Conservation (phyloP, 1,139 yeast species). For the Pichia sp. region DNA sequence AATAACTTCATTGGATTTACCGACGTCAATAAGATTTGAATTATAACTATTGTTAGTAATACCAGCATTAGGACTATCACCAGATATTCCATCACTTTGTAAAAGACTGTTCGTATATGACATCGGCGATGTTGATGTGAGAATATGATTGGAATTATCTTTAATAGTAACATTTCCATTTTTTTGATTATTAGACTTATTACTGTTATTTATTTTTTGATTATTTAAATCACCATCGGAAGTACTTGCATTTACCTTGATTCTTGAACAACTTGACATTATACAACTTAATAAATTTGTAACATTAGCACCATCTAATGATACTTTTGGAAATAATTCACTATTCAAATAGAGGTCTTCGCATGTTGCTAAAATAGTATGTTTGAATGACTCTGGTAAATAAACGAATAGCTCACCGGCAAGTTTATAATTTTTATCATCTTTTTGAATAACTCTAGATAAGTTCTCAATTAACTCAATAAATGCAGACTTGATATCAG, state of each 20-base stretch:
- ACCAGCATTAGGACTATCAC: too few species aligned
- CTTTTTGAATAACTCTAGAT: neutral
- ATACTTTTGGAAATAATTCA: constrained; percentile 36
- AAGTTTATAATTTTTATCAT: constrained; percentile 11
- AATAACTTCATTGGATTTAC: too few species aligned
- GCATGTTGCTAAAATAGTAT: constrained; percentile 32
- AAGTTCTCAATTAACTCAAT: constrained; percentile 6
- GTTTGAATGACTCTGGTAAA: constrained; percentile 30
- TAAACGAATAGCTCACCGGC: constrained; percentile 36
- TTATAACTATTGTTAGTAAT: too few species aligned
- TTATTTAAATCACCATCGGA: too few species aligned
- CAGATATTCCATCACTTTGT: neutral
- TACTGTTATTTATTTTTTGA: too few species aligned
- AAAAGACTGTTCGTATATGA: too few species aligned
- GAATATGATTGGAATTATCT: too few species aligned
- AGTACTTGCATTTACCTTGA: neutral
- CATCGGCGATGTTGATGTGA: too few species aligned
- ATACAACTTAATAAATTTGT: constrained; percentile 23
- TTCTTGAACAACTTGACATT: constrained; percentile 28
- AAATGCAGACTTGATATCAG: constrained; percentile 6
- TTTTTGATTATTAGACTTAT: too few species aligned
- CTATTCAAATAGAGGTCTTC: constrained; percentile 40
- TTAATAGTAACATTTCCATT: too few species aligned
- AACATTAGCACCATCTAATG: constrained; percentile 18
- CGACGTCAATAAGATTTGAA: too few species aligned